Evolutionary conservation across 139 green algal species (phyloP).

Genomic region (Chlamydomonas sp.): DNA sequence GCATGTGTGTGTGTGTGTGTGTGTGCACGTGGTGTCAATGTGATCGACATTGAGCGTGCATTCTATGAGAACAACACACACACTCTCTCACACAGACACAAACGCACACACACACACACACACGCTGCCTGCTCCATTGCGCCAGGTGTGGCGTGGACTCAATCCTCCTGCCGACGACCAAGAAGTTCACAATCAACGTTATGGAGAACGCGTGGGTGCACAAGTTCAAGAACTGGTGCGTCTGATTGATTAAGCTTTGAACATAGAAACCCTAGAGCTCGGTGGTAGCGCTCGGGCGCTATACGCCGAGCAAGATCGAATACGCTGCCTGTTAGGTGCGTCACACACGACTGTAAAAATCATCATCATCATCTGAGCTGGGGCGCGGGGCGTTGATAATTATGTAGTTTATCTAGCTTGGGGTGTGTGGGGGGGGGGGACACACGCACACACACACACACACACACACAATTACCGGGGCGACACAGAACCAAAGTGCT

Average conservation of each 20-base stretch:
- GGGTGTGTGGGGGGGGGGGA: too few species aligned
- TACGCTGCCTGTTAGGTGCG: too few species aligned
- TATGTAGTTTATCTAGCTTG: too few species aligned
- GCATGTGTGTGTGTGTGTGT: not conserved
- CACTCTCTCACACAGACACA: not conserved
- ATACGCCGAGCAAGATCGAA: too few species aligned
- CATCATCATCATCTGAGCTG: not conserved
- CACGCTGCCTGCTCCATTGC: too few species aligned
- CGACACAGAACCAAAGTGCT: slow-evolving; percentile 28
- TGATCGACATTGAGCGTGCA: slow-evolving; percentile 34
- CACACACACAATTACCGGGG: too few species aligned
- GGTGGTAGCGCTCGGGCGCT: too few species aligned
- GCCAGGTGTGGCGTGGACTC: slow-evolving; percentile 21
- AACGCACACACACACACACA: not conserved
- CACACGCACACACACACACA: slow-evolving; percentile 17
- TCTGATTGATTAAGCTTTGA: too few species aligned
- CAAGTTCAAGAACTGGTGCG: slow-evolving; percentile 36
- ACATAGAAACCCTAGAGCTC: too few species aligned
- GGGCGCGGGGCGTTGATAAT: not conserved
- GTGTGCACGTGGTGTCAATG: slow-evolving; percentile 1
- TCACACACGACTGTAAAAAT: too few species aligned
- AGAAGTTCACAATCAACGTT: slow-evolving; percentile 41
- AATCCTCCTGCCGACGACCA: slow-evolving; percentile 33
- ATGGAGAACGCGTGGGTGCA: slow-evolving; percentile 42
- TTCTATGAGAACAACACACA: slow-evolving; percentile 26